Percentiles rank a stretch among this genome's conserved stretches.
phyloP scores from a whole-genome alignment of 306 rosid genomes.

The Ceratonia siliqua region DNA sequence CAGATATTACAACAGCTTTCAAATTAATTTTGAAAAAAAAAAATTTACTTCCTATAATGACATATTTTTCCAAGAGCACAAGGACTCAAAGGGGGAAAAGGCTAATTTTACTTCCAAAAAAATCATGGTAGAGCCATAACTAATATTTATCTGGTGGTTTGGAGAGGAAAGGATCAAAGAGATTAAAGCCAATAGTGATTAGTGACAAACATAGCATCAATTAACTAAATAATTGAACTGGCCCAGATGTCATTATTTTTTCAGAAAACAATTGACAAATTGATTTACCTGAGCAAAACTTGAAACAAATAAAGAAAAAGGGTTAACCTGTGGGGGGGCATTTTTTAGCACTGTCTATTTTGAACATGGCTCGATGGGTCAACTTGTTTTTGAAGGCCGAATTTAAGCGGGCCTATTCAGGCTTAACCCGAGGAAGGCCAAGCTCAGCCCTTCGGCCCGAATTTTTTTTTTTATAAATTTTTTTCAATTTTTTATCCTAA shows the following conservation, averaged over 20 bases:
- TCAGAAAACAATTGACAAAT: conserved; percentile 12
- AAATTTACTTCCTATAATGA: neutral
- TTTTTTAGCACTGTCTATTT: too few relatives aligned
- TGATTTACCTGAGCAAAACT: neutral
- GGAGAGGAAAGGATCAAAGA: neutral
- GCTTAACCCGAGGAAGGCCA: too few relatives aligned
- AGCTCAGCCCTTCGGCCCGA: too few relatives aligned
- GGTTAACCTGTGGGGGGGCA: too few relatives aligned
- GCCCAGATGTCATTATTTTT: neutral
- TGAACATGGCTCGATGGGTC: too few relatives aligned
- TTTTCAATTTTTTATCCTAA: too few relatives aligned
- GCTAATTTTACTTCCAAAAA: conserved; percentile 21
- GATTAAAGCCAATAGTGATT: conserved; percentile 27
- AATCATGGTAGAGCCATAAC: conserved; percentile 14
- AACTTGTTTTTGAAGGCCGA: too few relatives aligned
- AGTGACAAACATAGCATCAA: neutral
- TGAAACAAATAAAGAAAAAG: conserved; percentile 4
- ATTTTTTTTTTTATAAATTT: too few relatives aligned
- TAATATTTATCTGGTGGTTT: neutral
- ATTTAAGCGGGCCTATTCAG: too few relatives aligned
- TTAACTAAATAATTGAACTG: neutral
- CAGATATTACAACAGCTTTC: neutral
- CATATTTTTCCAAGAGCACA: neutral
- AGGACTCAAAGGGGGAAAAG: neutral
- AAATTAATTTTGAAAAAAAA: neutral